Evolutionary conservation across 352 stramenopile genomes (phyloP).

Genomic region (Phytophthora aleatoria): DNA sequence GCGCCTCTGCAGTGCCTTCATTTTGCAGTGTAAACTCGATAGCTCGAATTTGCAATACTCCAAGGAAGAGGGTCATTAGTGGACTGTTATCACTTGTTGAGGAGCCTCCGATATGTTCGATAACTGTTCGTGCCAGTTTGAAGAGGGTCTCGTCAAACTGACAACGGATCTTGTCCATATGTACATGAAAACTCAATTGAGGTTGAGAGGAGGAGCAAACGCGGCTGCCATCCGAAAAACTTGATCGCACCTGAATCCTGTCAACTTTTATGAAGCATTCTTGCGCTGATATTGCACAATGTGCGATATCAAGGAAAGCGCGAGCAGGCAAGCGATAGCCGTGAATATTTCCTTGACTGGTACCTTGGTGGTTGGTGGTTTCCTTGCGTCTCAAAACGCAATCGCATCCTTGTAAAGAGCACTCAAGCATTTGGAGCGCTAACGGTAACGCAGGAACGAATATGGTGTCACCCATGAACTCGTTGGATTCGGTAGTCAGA

Average conservation of each 20-base stretch:
- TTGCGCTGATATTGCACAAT: constrained; percentile 33
- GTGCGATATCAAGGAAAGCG: constrained; percentile 48
- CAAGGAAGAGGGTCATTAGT: constrained; percentile 47
- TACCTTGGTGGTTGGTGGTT: not conserved
- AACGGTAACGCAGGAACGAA: constrained; percentile 70
- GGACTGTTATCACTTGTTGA: not conserved
- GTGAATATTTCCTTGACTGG: not conserved
- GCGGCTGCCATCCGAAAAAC: constrained; percentile 54
- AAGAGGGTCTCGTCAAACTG: constrained; percentile 42
- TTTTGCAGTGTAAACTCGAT: constrained; percentile 59
- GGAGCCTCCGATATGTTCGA: constrained; percentile 5
- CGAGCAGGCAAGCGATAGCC: constrained; percentile 19
- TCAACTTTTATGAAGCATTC: constrained; percentile 47
- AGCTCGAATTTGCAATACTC: constrained; percentile 54
- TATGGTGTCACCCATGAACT: constrained; percentile 64
- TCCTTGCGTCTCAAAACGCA: constrained; percentile 35
- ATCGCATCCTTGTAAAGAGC: constrained; percentile 58
- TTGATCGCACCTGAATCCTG: constrained; percentile 43
- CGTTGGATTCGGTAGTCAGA: constrained; percentile 67
- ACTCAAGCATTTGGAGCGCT: constrained; percentile 78
- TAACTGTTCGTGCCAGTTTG: constrained; percentile 20
- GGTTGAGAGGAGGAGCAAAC: constrained; percentile 53
- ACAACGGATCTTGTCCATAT: constrained; percentile 50
- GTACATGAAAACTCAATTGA: constrained; percentile 50
- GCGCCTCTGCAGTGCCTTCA: constrained; percentile 4